Evolutionary conservation across 257 asterid genomes (phyloP), one percentile per base, ranked within the genome.

Genomic region (Dorcoceras hygrometricum): DNA sequence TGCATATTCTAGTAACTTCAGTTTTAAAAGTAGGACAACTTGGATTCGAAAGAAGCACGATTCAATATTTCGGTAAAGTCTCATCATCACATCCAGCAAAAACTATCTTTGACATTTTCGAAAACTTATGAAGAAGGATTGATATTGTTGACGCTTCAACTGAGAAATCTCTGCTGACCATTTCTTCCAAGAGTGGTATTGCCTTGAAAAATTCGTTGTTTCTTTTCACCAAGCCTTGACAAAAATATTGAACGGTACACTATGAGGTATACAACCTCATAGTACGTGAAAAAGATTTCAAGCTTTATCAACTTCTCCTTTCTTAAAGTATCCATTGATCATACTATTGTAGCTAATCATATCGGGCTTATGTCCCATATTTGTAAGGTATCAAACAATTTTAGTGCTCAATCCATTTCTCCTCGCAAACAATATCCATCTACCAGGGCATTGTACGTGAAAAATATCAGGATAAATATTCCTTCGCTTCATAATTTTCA

Each of bases 381-480:
- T 39, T 0, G 50, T 54, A 73, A n/a, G 3, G 50, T 11, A 29
- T 57, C 62, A 57, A 60, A 39, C 14, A 62, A 26, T 57, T 19
- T 4, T 57, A 19, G 20, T 58, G 78, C 81, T 34, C 46, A 48
- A 26, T 77, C 69, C 24, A 69, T 29, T 58, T 66, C 60, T 18
- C 66, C 68, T 16, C 62, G 74, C 60, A 74, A 53, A 67, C 82
- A 74, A 27, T 75, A 78, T 58, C 82, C 82, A 23, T 76, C 73
- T 23, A 76, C 67, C 54, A 71, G 24, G 12, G 74, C 2, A 0
- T 68, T 76, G 60, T 66, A 71, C 6, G 73, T 76, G 48, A 76
- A 29, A 23, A 62, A n/a, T 61, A 56, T 76, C 66, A 1, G 73
- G 73, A 58, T 16, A 10, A n/a, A 43, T 55, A 27, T 69, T 61